Evolutionary conservation across 805 yeast genomes (phyloP).

Genomic region (Wickerhamomyces rabaulensis): DNA sequence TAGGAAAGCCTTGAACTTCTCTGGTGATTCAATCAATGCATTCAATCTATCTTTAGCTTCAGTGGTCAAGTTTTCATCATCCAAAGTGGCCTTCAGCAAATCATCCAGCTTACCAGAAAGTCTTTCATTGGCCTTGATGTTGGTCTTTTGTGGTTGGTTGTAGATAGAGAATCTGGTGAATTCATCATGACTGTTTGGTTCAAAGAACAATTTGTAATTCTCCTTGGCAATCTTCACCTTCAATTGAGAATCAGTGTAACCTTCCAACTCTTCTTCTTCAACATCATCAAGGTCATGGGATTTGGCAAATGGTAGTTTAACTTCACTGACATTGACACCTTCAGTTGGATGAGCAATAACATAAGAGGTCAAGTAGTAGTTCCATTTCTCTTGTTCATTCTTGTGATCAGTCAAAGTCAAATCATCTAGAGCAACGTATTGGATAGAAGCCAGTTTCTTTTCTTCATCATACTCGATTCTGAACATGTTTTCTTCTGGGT

Average conservation of each 20-base stretch:
- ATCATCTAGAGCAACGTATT: constrained; percentile 84
- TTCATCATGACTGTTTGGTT: constrained; percentile 71
- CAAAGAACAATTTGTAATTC: constrained; percentile 77
- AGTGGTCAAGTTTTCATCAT: constrained; percentile 28
- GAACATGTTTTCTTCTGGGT: constrained; percentile 89
- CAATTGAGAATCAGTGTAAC: constrained; percentile 62
- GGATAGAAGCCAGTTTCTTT: constrained; percentile 54
- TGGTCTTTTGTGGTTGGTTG: constrained; percentile 28
- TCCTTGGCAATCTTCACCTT: constrained; percentile 75
- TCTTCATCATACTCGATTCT: constrained; percentile 66
- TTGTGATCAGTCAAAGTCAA: constrained; percentile 70
- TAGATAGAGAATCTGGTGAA: constrained; percentile 59
- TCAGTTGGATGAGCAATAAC: constrained; percentile 96
- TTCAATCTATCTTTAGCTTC: constrained; percentile 20
- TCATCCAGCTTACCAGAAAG: constrained; percentile 37
- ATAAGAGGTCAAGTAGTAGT: constrained; percentile 88
- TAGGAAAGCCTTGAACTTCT: constrained; percentile 14
- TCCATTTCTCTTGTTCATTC: constrained; percentile 78
- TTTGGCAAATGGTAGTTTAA: constrained; percentile 75
- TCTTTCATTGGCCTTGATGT: constrained; percentile 28
- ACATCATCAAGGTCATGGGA: constrained; percentile 35
- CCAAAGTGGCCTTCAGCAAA: constrained; percentile 1
- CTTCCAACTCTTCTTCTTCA: constrained; percentile 50
- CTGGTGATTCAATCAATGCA: constrained; percentile 16
- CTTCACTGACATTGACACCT: constrained; percentile 75